These are phyloP conservation scores for Saccharomyces hybrid DNA, from an alignment of 1,139 yeast species.

Conservation along the genomic window DNA sequence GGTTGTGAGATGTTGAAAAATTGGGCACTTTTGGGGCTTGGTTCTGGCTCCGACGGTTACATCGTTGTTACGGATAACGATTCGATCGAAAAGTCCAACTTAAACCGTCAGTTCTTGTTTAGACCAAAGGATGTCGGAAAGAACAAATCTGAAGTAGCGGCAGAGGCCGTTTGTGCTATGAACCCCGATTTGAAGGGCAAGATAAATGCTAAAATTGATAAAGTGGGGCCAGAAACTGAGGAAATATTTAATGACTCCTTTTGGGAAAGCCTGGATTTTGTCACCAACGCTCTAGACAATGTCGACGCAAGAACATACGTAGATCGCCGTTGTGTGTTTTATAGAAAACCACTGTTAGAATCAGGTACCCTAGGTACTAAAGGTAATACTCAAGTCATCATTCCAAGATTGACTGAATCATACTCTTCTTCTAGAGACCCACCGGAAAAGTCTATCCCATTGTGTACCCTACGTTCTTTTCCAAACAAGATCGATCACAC, in stretches of 20 bases:
- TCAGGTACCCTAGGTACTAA: conserved; percentile 97
- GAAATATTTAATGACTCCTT: conserved; percentile 76
- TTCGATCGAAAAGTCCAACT: conserved; percentile 87
- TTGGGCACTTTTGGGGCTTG: conserved; percentile 97
- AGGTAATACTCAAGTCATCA: conserved; percentile 94
- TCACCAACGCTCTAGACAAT: conserved; percentile 93
- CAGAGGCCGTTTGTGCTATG: conserved; percentile 74
- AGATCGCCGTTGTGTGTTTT: conserved; percentile 93
- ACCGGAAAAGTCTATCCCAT: conserved; percentile 94
- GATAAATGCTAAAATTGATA: conserved; percentile 69
- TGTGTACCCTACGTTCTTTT: conserved; percentile 93
- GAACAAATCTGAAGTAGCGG: conserved; percentile 86
- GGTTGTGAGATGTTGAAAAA: conserved; percentile 98
- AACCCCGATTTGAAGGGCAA: conserved; percentile 77
- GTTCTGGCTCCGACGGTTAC: conserved; percentile 82
- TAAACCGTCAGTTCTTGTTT: conserved; percentile 92
- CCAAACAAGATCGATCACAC: conserved; percentile 98
- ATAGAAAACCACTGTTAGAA: conserved; percentile 83
- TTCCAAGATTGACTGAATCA: conserved; percentile 88
- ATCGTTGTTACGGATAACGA: conserved; percentile 89
- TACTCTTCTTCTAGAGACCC: conserved; percentile 97
- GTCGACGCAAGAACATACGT: conserved; percentile 97
- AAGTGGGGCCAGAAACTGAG: conserved; percentile 92
- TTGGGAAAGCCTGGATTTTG: conserved; percentile 78
- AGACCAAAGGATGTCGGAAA: conserved; percentile 91